Base-by-base conservation (phyloP, 139 green algal species). In the Chara braunii region DNA sequence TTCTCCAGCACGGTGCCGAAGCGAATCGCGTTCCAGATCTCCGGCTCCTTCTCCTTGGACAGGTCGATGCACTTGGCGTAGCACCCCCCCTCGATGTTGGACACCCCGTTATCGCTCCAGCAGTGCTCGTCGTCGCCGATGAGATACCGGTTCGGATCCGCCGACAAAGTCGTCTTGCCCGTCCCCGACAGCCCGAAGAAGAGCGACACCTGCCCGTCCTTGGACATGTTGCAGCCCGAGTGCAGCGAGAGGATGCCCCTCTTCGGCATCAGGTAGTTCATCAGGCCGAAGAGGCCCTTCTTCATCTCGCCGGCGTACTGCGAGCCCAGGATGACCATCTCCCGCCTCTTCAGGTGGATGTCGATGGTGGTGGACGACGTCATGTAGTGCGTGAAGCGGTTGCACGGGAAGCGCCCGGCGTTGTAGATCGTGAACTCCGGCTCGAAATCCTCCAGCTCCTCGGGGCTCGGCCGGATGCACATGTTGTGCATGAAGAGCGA, bases 401-500 rank as follows among this genome's bases (percentile, higher is more conserved):
- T 90, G 70, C 81, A 85, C 30, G 85, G 83, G 84, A 92, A 91
- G 28, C 79, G 81, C 34, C 88, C 88, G 33, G 85, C 90, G 77
- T 95, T 96, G 82, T 92, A 92, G 64, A 95, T 95, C 5, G 85
- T 90, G 74, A 96, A 94, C 70, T 96, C 89, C 36, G 91, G 90
- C 60, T 85, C 90, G 36, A 73, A 73, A 11, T 85, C 83, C 2
- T 34, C 23, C 6, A 96, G 81, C 85, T 96, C 87, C 44, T 88
- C 72, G 9, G 78, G 43, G 1, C 74, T 90, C 3, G 70, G 65
- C 0, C 57, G 70, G 50, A 97, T 96, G 53, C 59, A 68, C 59
- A 98, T 95, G 86, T 98, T 98, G 82, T 90, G 79, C 84, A 95
- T 94, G 78, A 98, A 97, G 22, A 97, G 82, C 1, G 89, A 85